Percentiles rank a stretch among this genome's conserved stretches.
Evolutionary conservation across 2,329 filamentous ascomycete genomes (phyloP).

Genomic region (Cadophora luteo-olivacea): DNA sequence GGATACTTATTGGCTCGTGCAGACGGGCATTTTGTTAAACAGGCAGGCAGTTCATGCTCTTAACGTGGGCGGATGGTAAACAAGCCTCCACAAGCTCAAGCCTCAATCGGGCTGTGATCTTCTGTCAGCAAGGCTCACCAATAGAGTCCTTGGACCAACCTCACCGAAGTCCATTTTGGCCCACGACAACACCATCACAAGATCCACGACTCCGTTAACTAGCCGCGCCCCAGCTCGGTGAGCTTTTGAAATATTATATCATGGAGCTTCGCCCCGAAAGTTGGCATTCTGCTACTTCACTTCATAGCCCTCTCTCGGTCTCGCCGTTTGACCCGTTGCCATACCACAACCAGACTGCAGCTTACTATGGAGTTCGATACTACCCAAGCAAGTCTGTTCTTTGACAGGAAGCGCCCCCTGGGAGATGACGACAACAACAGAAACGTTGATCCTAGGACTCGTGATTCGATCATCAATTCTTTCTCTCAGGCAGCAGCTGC

Average conservation of each 20-base stretch:
- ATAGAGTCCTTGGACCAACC: slow-evolving; percentile 4
- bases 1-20: neutral
- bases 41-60: neutral
- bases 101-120: slow-evolving; percentile 11
- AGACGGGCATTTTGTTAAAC: neutral
- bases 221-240: neutral
- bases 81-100: slow-evolving; percentile 10
- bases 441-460: neutral
- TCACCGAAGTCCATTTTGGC: slow-evolving; percentile 23
- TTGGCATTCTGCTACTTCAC: neutral
- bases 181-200: neutral
- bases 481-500: neutral
- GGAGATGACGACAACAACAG: neutral
- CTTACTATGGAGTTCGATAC: neutral
- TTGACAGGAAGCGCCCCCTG: neutral
- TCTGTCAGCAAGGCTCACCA: slow-evolving; percentile 21
- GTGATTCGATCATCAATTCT: neutral
- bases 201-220: slow-evolving; percentile 5
- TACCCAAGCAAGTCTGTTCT: neutral
- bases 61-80: neutral
- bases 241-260: neutral
- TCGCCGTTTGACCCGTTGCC: neutral
- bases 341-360: neutral
- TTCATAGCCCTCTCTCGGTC: neutral
- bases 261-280: neutral